Evolutionary conservation across 768 basidiomycete species (phyloP), one percentile per base, ranked within the genome.

Genomic region (Russula earlei): DNA sequence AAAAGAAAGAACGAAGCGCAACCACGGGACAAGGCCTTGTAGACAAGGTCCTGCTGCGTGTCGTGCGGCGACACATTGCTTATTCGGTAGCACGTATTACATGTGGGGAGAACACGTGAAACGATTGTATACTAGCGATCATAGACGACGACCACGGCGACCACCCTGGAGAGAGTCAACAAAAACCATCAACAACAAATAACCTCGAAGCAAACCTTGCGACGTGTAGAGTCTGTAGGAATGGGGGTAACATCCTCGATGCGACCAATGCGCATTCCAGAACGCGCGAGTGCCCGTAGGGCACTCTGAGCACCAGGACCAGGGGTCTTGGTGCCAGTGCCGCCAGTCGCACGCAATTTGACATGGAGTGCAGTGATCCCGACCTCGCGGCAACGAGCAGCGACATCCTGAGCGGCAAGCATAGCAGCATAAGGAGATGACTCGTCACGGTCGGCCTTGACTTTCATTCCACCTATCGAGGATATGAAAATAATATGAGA

Each of bases 381-480:
- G 65, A 98, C 91, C 76, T 98, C 96, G 69, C 90, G 89, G 87
- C 96, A 99, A 64, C 94, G 91, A 50, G 78, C 71, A 56, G 95
- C 95, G 64, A 93, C 92, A 66, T 98, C 95, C 77, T 98, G 95
- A 41, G 95, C 93, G 53, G 95, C 95, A 71, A 98, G 78, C 94
- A 96, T 95, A 70, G 94, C 92, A 49, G 93, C 91, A 69, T 96
- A 91, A 17, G 90, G 91, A 22, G 94, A 97, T 40, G 93, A 97
- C 76, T 99, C 96, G 76, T 99, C 96, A 74, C 96, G 88, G 75
- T 99, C 96, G 12, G 95, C 96, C 79, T 98, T 99, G 75, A 99
- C 96, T 79, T 98, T 98, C 96, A 98, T 98, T 59, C 96, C 96
- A 71, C 91, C 91, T 89, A 52, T 29, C 17, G 29, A 31, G 25